These are phyloP conservation scores for Aspergillus ochraceus DNA, from an alignment of 2,329 filamentous ascomycete species.

Conservation along the genomic window DNA sequence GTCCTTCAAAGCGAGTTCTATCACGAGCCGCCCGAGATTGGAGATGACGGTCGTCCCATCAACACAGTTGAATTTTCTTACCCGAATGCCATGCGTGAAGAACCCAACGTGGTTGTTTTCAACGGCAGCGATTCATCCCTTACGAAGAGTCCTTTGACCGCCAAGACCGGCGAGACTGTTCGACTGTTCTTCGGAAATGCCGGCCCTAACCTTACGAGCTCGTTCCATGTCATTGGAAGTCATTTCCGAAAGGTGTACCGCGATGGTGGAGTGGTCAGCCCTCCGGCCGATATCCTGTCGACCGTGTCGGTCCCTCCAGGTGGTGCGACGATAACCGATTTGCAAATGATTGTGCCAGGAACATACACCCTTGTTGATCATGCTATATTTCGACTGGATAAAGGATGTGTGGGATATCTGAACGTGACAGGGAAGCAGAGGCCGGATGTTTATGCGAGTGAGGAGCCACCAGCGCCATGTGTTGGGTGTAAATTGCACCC, in stretches of 20 bases:
- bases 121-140: conserved; percentile 35
- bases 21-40: conserved; percentile 35
- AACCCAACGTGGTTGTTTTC: conserved; percentile 33
- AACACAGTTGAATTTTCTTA: conserved; percentile 36
- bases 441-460: conserved; percentile 29
- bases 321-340: conserved; percentile 30
- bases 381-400: conserved; percentile 37
- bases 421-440: conserved; percentile 32
- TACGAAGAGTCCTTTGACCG: conserved; percentile 33
- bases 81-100: conserved; percentile 33
- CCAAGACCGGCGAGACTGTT: conserved; percentile 27
- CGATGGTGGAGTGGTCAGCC: conserved; percentile 33
- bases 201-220: conserved; percentile 35
- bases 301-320: conserved; percentile 32
- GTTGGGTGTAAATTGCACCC: conserved; percentile 35
- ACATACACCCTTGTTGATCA: conserved; percentile 37
- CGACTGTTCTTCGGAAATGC: conserved; percentile 40
- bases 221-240: conserved; percentile 34
- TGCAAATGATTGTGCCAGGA: conserved; percentile 34
- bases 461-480: conserved; percentile 28
- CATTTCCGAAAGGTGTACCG: conserved; percentile 32
- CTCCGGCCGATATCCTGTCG: conserved; percentile 26
- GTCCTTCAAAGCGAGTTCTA: conserved; percentile 42
- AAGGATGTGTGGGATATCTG: conserved; percentile 36
- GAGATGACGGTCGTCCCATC: conserved; percentile 31